Evolutionary conservation across 345 rosid genomes (phyloP), one percentile per base, ranked within the genome.

Genomic region (Camelina laxa): DNA sequence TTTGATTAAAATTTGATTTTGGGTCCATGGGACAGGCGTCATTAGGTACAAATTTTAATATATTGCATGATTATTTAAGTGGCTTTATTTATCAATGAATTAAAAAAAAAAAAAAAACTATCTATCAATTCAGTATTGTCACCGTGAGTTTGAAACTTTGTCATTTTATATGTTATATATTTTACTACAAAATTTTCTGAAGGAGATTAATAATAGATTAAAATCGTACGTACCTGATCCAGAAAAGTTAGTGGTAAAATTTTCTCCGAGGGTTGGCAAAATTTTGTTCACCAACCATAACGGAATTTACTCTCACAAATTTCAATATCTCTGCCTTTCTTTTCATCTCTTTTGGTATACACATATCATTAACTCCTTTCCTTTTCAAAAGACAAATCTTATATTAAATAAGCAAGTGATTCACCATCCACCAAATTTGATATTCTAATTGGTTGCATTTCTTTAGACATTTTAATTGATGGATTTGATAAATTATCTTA

Each of bases 241-340:
- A 60, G 17, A 67, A 53, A n/a, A 11, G 66, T 69, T 36, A 56
- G 60, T 36, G 75, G 80, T 76, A 76, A 75, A 69, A 69, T 24
- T 82, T 81, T 84, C 77, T 81, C 12, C 71, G 30, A 55, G 75
- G 80, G 81, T 83, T 75, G 83, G 82, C 82, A 67, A 72, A 70
- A 56, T 70, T 77, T 76, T 72, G 85, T 79, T 82, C 66, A 81
- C 85, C 85, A 75, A 85, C 85, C 84, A 76, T 83, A 78, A 80
- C 82, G 55, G 77, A 79, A 72, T 76, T 76, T 44, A 76, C 75
- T 47, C 75, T 69, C 60, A 70, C 60, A 76, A 56, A 61, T 47
- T 76, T 64, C 71, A 76, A 76, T 19, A 57, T 76, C 64, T 63
- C 59, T 17, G 36, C 65, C 70, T 76, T 36, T 75, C 45, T 51